Conservation (phyloP, 441 rosid species). For the Aleurites moluccanus region DNA sequence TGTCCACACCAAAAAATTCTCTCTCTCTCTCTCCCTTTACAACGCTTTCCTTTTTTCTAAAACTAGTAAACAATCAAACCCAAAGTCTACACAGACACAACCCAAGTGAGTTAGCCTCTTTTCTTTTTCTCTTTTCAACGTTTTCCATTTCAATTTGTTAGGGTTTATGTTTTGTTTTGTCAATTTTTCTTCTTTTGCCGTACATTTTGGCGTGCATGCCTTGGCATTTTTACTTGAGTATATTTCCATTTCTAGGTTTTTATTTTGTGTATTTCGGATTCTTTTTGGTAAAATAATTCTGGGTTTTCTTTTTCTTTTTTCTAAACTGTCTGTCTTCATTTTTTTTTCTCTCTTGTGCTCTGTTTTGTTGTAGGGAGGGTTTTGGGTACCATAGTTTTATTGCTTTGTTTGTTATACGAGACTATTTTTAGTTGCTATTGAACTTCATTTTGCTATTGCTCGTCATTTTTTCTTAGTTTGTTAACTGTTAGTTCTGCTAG, state of each 20-base stretch:
- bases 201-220: neutral
- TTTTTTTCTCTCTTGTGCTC: neutral
- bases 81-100: neutral
- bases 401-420: neutral
- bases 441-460: neutral
- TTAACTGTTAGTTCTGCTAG: neutral
- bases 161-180: too few relatives aligned
- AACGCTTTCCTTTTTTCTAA: neutral
- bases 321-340: neutral
- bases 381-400: neutral
- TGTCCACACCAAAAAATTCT: conserved; percentile 15
- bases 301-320: neutral
- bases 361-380: neutral
- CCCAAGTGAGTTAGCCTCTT: neutral
- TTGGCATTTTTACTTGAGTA: neutral
- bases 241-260: neutral
- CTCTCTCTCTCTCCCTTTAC: conserved; percentile 10
- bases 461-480: neutral
- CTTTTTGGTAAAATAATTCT: neutral
- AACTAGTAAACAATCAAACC: neutral
- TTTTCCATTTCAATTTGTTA: neutral
- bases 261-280: neutral
- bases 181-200: too few relatives aligned
- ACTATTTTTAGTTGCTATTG: neutral
- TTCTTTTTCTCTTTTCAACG: neutral